Evolutionary conservation across 2,329 filamentous ascomycete genomes (phyloP), one percentile per base, ranked within the genome.

Genomic region (Fusarium pseudoanthophilum): DNA sequence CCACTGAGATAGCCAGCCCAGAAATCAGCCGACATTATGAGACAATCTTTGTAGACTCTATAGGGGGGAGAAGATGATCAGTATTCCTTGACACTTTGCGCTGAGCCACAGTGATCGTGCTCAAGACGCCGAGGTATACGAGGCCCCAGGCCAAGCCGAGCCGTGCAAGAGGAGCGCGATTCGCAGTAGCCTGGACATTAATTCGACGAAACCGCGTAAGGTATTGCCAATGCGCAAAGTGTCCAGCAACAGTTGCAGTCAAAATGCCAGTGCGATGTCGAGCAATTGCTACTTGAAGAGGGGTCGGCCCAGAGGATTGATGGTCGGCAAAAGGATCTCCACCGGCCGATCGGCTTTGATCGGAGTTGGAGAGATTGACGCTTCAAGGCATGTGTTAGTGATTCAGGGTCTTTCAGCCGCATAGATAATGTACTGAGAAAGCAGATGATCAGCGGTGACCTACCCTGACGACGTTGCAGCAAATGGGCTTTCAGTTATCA

Each of bases 1-100:
- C 95, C 95, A 79, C 93, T 95, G 69, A 96, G 84, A 82, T 97
- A 98, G 78, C 95, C 95, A 65, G 95, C 93, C 93, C 93, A 97
- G 82, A 98, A 98, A 80, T 97, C 95, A 75, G 94, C 90, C 57
- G 93, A 93, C 93, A 96, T 95, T 49, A n/a, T 60, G 60, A 30
- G 26, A 20, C 56, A 65, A 40, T 48, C 7, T 32, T 51, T 67
- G 45, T 71, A 32, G 64, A 64, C 32, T 69, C 55, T 30, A 51
- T 28, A 49, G 40, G 48, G n/a, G 32, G 45, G 16, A 70, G 60
- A 37, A 71, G 51, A 60, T 37, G 48, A 60, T 75, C 59, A 34
- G 59, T 39, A 36, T 53, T 56, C 45, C 53, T 73, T 30, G 65
- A 57, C 42, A 78, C 67, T 52, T 59, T 71, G 37, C 69, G 75